Conservation (phyloP, 208 protist species). For the Leptomonas pyrrhocoris region DNA sequence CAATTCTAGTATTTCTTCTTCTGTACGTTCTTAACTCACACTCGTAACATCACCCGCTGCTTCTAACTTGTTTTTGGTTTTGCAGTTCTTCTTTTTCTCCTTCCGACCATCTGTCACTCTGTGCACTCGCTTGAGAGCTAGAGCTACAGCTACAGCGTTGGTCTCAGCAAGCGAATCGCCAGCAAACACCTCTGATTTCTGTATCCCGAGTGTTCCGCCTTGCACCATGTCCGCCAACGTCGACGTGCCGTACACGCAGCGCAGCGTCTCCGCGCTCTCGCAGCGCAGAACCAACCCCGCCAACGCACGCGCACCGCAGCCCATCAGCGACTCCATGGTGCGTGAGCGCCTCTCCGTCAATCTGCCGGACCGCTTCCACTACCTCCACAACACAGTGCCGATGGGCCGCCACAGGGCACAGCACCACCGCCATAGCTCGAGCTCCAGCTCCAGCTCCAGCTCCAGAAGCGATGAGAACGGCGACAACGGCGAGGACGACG, state of each 20-base stretch:
- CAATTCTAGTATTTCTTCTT: no score
- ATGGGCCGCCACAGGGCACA: background rate
- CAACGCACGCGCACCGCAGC: constrained; percentile 7
- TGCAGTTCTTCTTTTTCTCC: no score
- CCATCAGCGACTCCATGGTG: constrained; percentile 32
- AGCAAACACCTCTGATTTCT: no score
- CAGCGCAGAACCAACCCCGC: background rate
- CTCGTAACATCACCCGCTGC: no score
- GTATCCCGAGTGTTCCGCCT: no score
- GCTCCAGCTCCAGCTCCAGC: constrained; percentile 16
- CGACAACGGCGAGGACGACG: background rate
- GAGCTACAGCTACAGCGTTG: no score
- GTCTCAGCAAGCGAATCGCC: no score
- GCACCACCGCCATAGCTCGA: background rate
- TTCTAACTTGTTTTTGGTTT: no score
- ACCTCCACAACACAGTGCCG: constrained; percentile 13
- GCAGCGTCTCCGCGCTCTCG: background rate
- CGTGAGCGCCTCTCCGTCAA: constrained; percentile 29
- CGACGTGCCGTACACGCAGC: constrained; percentile 16
- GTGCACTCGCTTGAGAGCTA: no score
- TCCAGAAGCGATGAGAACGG: background rate
- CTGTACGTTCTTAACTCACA: no score
- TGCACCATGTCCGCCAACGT: constrained; percentile 21
- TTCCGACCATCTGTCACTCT: no score
- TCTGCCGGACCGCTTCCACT: constrained; percentile 22